phyloP scores from a whole-genome alignment of 306 rosid species.

The Citrullus amarus region DNA sequence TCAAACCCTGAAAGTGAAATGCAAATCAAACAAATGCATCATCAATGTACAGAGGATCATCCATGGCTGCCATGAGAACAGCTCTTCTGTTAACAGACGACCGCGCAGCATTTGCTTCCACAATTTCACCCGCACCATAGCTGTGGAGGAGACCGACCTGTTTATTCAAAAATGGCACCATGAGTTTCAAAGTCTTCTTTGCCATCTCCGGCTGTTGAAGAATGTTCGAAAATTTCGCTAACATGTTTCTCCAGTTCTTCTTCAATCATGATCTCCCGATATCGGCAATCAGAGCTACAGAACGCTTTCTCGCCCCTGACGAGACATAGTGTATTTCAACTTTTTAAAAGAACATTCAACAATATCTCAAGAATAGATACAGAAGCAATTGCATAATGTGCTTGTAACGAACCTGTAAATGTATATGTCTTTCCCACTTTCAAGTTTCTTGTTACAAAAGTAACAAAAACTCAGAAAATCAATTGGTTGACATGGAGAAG shows the following conservation, averaged over 20 bases:
- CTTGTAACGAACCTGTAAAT: conserved; percentile 55
- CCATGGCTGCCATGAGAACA: conserved; percentile 88
- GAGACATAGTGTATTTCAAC: conserved; percentile 4
- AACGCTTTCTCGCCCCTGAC: conserved; percentile 86
- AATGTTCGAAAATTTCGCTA: conserved; percentile 15
- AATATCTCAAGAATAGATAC: not conserved
- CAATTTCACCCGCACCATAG: conserved; percentile 11
- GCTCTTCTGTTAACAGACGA: conserved; percentile 65
- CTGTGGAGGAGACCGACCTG: not conserved
- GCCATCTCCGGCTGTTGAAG: conserved; percentile 22
- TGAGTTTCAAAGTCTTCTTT: conserved; percentile 36
- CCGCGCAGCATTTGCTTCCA: conserved; percentile 27
- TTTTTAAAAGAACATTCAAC: not conserved
- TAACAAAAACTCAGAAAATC: conserved; percentile 63
- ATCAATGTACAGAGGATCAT: conserved; percentile 85
- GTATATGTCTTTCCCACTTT: conserved; percentile 72
- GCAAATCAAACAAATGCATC: conserved; percentile 33
- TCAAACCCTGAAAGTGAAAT: conserved; percentile 37
- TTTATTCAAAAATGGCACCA: conserved; percentile 30
- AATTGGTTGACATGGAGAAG: conserved; percentile 31
- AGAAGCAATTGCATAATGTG: not conserved
- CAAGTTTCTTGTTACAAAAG: conserved; percentile 62
- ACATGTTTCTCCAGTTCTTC: conserved; percentile 50
- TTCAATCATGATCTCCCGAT: conserved; percentile 53
- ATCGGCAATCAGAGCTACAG: conserved; percentile 75